A percentile compares a stretch with the other conserved stretches of the same genome.
phyloP scores from a whole-genome alignment of 2,329 filamentous ascomycete genomes.

The Raffaelea deltoideospora region DNA sequence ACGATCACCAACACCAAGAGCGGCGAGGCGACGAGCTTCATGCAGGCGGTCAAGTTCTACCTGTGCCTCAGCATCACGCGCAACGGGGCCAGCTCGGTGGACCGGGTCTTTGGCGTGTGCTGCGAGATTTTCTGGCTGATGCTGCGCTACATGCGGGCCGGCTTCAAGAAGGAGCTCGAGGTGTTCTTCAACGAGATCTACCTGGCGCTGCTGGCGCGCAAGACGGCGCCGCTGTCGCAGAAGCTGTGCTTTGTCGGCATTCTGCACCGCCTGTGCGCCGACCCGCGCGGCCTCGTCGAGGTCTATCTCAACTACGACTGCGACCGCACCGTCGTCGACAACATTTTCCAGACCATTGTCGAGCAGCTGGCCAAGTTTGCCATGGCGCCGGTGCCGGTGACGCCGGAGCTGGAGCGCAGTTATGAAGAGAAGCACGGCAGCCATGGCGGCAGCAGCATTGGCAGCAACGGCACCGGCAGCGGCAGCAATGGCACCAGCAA shows the following conservation, averaged over 20 bases:
- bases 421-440: constrained; percentile 68
- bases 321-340: constrained; percentile 84
- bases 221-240: constrained; percentile 73
- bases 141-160: constrained; percentile 81
- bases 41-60: constrained; percentile 94
- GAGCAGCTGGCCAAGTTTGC: constrained; percentile 86
- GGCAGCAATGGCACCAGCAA: too few species aligned
- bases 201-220: constrained; percentile 75
- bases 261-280: constrained; percentile 67
- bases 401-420: constrained; percentile 62
- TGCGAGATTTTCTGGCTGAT: constrained; percentile 98
- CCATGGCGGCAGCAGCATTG: constrained; percentile 36
- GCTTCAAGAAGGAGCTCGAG: constrained; percentile 97
- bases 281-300: constrained; percentile 81
- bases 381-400: constrained; percentile 62
- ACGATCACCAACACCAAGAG: constrained; percentile 85
- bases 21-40: constrained; percentile 76
- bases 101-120: constrained; percentile 84
- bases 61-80: constrained; percentile 87
- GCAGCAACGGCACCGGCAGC: too few species aligned
- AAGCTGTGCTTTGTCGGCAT: constrained; percentile 86
- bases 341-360: constrained; percentile 90
- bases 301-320: constrained; percentile 98
- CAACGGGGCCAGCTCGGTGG: constrained; percentile 87
- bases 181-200: constrained; percentile 98